phyloP scores from a whole-genome alignment of 805 yeast genomes.

The Clavispora phyllophila region DNA sequence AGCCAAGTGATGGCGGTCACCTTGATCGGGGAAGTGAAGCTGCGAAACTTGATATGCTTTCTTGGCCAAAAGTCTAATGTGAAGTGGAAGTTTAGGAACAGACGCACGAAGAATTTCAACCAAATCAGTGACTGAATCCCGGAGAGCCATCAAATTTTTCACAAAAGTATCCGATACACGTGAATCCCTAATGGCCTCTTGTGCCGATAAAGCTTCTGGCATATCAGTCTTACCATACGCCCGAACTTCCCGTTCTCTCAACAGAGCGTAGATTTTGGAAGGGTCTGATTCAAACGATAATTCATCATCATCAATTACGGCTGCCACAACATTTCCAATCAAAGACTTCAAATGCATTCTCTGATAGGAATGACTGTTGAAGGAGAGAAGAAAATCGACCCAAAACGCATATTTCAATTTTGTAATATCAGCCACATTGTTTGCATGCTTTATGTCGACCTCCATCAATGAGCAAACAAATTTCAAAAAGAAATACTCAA shows the following conservation, averaged over 20 bases:
- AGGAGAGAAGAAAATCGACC: constrained; percentile 40
- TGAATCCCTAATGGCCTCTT: constrained; percentile 72
- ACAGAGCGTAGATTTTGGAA: constrained; percentile 40
- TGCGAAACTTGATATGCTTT: constrained; percentile 35
- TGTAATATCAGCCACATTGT: constrained; percentile 35
- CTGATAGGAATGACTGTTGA: constrained; percentile 46
- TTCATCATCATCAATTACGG: constrained; percentile 42
- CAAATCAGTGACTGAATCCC: constrained; percentile 65
- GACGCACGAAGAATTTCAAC: constrained; percentile 46
- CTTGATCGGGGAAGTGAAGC: constrained; percentile 50
- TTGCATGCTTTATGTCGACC: constrained; percentile 31
- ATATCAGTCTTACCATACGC: constrained; percentile 31
- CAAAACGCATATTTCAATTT: constrained; percentile 35
- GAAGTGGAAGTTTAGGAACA: constrained; percentile 35
- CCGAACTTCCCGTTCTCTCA: constrained; percentile 35
- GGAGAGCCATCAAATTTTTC: constrained; percentile 62
- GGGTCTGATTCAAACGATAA: constrained; percentile 82
- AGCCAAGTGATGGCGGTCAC: constrained; percentile 56
- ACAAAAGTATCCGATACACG: constrained; percentile 70
- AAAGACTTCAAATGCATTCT: constrained; percentile 39
- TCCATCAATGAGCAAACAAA: constrained; percentile 46
- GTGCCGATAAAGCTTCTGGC: constrained; percentile 41
- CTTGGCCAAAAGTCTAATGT: constrained; percentile 31
- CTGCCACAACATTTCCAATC: constrained; percentile 33
- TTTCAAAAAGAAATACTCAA: constrained; percentile 62